Evolutionary conservation across 352 stramenopile genomes (phyloP).

Genomic region (Phytopythium sindhum): DNA sequence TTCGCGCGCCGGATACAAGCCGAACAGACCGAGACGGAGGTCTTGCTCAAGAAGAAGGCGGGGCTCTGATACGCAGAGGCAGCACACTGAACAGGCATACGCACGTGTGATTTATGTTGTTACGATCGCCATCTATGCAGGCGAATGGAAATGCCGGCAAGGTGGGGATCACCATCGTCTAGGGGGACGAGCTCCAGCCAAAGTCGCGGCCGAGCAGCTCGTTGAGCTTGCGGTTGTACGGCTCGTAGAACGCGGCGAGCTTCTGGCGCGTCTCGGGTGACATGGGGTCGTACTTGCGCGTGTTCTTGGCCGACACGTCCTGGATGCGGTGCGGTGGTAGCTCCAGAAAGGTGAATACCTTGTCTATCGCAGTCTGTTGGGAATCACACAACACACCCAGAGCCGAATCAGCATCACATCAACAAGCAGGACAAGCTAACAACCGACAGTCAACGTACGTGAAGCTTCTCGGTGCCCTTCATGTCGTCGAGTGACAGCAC

Average conservation of each 20-base stretch:
- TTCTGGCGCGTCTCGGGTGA: conserved; percentile 43
- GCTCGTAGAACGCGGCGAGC: conserved; percentile 72
- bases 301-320: conserved; percentile 85
- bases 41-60: conserved; percentile 48
- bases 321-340: conserved; percentile 79
- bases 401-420: conserved; percentile 3
- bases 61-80: not conserved
- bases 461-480: conserved; percentile 59
- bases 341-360: conserved; percentile 84
- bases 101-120: not conserved
- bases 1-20: conserved; percentile 40
- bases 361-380: conserved; percentile 63
- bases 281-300: conserved; percentile 81
- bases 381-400: conserved; percentile 8
- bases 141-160: not conserved
- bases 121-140: not conserved
- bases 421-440: not conserved
- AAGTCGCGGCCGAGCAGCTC: conserved; percentile 57
- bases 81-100: conserved; percentile 12
- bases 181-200: conserved; percentile 38
- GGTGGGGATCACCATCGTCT: not conserved
- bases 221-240: conserved; percentile 82
- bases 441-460: conserved; percentile 36
- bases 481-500: conserved; percentile 94
- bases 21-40: conserved; percentile 62